These are phyloP conservation scores for Delitschia confertaspora DNA, from an alignment of 495 filamentous ascomycete species.

Conservation along the genomic window DNA sequence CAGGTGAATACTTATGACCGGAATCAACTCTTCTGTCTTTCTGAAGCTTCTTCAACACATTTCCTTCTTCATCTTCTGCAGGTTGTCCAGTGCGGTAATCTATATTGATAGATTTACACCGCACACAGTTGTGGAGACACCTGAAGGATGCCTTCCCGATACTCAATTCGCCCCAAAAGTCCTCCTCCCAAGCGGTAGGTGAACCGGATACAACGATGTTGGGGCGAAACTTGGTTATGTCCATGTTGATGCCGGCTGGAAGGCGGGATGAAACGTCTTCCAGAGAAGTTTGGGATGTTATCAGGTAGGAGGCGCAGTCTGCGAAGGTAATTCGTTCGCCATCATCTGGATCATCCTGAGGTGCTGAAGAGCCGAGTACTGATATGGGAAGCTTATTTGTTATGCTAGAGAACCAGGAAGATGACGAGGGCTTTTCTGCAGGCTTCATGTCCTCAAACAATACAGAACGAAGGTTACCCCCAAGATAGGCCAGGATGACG, in stretches of 20 bases:
- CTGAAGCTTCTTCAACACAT: conserved; percentile 66
- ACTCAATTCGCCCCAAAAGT: conserved; percentile 67
- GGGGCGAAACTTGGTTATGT: conserved; percentile 73
- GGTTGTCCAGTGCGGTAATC: conserved; percentile 67
- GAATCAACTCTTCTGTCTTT: conserved; percentile 67
- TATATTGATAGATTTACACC: conserved; percentile 73
- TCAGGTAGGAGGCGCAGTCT: conserved; percentile 67
- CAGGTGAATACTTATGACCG: conserved; percentile 64
- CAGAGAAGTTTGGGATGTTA: conserved; percentile 64
- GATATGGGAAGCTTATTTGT: conserved; percentile 35
- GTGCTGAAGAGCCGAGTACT: conserved; percentile 14
- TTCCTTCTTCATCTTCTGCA: conserved; percentile 54
- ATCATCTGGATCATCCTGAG: no score
- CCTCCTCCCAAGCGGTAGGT: conserved; percentile 62
- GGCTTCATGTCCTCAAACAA: conserved; percentile 41
- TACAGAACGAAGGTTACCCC: conserved; percentile 51
- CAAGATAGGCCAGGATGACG: conserved; percentile 61
- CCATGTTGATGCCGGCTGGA: conserved; percentile 47
- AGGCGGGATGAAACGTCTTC: conserved; percentile 55
- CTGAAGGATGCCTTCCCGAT: conserved; percentile 39
- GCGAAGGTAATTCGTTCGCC: conserved; percentile 57
- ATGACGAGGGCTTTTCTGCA: conserved; percentile 40
- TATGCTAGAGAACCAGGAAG: conserved; percentile 42
- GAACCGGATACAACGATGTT: conserved; percentile 69
- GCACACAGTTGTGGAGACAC: conserved; percentile 69